Evolutionary conservation across 179 eudicot species (phyloP).

Genomic region (Silene coronaria): DNA sequence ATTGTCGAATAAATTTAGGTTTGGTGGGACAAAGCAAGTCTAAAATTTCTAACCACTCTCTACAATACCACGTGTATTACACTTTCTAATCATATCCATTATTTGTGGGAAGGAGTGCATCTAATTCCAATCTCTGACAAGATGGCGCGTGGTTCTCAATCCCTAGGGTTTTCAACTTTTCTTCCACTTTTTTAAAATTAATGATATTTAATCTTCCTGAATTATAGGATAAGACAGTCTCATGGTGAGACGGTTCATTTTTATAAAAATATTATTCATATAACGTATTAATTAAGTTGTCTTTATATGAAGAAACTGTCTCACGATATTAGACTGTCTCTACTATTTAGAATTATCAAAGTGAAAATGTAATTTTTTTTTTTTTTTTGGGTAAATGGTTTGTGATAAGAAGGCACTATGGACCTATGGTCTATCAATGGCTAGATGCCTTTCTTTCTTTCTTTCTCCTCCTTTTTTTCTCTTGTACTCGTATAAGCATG

Average conservation of each 20-base stretch:
- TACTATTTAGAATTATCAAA: no score
- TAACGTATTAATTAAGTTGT: no score
- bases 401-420: slow-evolving; percentile 34
- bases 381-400: slow-evolving; percentile 20
- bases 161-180: slow-evolving; percentile 24
- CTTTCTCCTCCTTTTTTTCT: slow-evolving; percentile 2
- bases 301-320: no score
- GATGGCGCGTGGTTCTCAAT: slow-evolving; percentile 18
- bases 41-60: background rate
- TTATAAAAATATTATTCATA: no score
- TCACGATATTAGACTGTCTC: no score
- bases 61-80: background rate
- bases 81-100: slow-evolving; percentile 26
- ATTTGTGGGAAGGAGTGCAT: slow-evolving; percentile 26
- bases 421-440: slow-evolving; percentile 3
- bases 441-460: slow-evolving; percentile 16
- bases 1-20: slow-evolving; percentile 23
- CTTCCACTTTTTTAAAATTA: slow-evolving; percentile 2
- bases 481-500: slow-evolving; percentile 16
- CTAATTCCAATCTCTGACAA: slow-evolving; percentile 31
- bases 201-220: no score
- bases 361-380: no score
- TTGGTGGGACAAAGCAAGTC: slow-evolving; percentile 29
- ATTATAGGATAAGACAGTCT: no score
- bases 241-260: background rate